Evolutionary conservation across 2,329 filamentous ascomycete species (phyloP).

Genomic region (Fusarium secorum): DNA sequence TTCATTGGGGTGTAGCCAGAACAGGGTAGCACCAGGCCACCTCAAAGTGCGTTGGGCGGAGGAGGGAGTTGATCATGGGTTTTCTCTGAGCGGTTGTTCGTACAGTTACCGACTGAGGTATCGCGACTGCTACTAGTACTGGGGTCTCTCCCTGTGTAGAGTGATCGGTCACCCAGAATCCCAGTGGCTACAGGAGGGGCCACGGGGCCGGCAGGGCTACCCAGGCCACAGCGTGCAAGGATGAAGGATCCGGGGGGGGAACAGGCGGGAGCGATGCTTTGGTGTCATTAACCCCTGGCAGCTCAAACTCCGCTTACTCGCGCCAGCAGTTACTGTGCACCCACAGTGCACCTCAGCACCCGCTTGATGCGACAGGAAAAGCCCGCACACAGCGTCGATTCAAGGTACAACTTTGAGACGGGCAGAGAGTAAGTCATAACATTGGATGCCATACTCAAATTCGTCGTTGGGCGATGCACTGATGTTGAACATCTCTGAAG

Average conservation of each 20-base stretch:
- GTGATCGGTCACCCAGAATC: conserved; percentile 29
- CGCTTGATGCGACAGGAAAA: conserved; percentile 33
- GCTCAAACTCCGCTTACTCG: conserved; percentile 35
- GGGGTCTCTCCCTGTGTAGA: conserved; percentile 25
- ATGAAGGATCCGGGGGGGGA: conserved; percentile 22
- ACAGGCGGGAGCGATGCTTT: conserved; percentile 40
- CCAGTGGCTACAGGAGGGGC: conserved; percentile 28
- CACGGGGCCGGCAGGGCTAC: conserved; percentile 31
- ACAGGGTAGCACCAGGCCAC: conserved; percentile 45
- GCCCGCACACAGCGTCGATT: conserved; percentile 23
- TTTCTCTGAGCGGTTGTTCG: conserved; percentile 34
- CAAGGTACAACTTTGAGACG: conserved; percentile 18
- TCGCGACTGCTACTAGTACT: conserved; percentile 14
- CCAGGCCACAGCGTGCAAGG: conserved; percentile 31
- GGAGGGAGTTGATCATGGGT: conserved; percentile 39
- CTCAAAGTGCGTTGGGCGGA: conserved; percentile 32
- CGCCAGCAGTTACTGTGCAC: conserved; percentile 36
- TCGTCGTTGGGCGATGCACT: background rate
- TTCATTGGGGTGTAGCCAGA: conserved; percentile 42
- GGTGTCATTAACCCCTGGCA: conserved; percentile 35
- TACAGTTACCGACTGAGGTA: conserved; percentile 4
- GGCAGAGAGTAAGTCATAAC: conserved; percentile 12
- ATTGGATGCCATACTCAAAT: background rate
- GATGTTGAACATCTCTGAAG: background rate
- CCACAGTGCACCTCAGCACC: conserved; percentile 18